Evolutionary conservation across 1,284 basidiomycete species (phyloP).

Genomic region (Moesziomyces sp.): DNA sequence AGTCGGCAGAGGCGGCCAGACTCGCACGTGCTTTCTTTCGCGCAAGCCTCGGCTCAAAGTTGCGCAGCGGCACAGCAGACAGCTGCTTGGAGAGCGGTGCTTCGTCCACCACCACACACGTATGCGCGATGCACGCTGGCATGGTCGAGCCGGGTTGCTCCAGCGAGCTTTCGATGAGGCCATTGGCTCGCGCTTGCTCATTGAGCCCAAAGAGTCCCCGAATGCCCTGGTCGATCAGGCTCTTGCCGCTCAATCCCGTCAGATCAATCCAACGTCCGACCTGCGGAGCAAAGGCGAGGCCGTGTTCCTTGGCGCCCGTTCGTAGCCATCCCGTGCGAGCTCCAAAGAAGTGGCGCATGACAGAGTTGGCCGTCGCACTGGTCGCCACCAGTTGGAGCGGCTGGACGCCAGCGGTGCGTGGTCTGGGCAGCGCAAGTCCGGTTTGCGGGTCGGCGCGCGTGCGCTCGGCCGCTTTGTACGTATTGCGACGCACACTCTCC

Average conservation of each 20-base stretch:
- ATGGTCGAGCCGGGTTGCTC: conserved; percentile 30
- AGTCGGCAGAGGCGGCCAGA: not conserved
- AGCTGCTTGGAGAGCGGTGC: conserved; percentile 25
- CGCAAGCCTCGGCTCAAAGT: conserved; percentile 39
- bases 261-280: conserved; percentile 64
- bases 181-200: conserved; percentile 29
- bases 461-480: conserved; percentile 53
- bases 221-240: conserved; percentile 46
- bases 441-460: conserved; percentile 10
- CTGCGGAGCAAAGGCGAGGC: conserved; percentile 29
- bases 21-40: conserved; percentile 9
- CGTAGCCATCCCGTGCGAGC: conserved; percentile 66
- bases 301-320: conserved; percentile 51
- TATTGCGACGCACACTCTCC: conserved; percentile 52
- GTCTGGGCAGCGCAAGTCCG: conserved; percentile 34
- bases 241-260: conserved; percentile 56
- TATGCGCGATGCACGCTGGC: conserved; percentile 57
- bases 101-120: conserved; percentile 63
- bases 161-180: conserved; percentile 24
- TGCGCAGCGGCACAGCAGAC: conserved; percentile 32
- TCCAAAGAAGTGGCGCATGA: conserved; percentile 65
- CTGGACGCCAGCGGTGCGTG: conserved; percentile 27
- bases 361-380: conserved; percentile 65
- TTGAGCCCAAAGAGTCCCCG: conserved; percentile 37
- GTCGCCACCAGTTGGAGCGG: conserved; percentile 62